Evolutionary conservation across 2,329 filamentous ascomycete genomes (phyloP).

Genomic region (Seiridium cupressi): DNA sequence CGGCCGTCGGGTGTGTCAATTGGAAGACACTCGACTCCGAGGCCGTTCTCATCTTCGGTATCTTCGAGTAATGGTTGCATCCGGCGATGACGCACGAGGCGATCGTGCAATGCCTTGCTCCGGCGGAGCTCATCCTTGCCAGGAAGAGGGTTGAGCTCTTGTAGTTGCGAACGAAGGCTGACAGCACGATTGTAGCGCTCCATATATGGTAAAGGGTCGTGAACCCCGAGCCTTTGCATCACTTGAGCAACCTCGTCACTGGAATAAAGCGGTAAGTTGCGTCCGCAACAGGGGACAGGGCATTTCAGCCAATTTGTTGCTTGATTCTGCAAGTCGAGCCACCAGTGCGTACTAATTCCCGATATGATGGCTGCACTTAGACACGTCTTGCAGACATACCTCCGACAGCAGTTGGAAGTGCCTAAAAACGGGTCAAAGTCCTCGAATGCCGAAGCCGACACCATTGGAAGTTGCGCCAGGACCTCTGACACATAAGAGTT

Average conservation of each 20-base stretch:
- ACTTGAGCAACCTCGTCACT: constrained; percentile 3
- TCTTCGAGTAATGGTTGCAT: constrained; percentile 9
- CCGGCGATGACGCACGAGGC: constrained; percentile 7
- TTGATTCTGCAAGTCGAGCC: constrained; percentile 8
- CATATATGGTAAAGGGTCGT: background rate
- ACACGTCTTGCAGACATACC: constrained; percentile 12
- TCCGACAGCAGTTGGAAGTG: constrained; percentile 9
- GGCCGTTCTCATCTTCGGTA: background rate
- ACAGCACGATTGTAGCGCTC: constrained; percentile 4
- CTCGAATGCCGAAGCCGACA: constrained; percentile 7
- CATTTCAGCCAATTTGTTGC: constrained; percentile 11
- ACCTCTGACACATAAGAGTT: constrained; percentile 11
- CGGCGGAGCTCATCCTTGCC: constrained; percentile 7
- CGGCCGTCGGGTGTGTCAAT: constrained; percentile 8
- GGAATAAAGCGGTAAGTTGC: constrained; percentile 7
- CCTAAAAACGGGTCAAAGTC: constrained; percentile 9
- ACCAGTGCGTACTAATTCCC: constrained; percentile 9
- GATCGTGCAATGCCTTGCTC: constrained; percentile 10
- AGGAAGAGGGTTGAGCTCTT: constrained; percentile 2
- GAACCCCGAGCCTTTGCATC: constrained; percentile 5
- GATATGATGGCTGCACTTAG: constrained; percentile 9
- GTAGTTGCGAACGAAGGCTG: constrained; percentile 6
- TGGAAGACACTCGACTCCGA: background rate
- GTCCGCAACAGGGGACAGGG: constrained; percentile 9
- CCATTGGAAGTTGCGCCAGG: constrained; percentile 8